Conservation (phyloP, 805 yeast species). For the Brettanomyces nanus region DNA sequence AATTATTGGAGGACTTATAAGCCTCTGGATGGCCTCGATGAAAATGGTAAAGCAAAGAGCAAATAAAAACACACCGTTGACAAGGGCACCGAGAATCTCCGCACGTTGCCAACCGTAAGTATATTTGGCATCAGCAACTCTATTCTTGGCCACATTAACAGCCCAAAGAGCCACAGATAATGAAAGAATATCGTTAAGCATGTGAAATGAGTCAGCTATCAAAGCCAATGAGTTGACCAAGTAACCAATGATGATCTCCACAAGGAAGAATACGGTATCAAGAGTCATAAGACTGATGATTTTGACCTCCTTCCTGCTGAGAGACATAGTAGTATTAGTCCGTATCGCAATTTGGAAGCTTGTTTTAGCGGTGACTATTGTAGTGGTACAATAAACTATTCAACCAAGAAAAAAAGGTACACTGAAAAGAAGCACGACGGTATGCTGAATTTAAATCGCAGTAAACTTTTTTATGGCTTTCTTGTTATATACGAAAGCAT, state of each 20-base stretch:
- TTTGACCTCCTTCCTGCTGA: slow-evolving; percentile 51
- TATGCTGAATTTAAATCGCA: too few relatives aligned
- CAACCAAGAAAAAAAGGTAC: too few relatives aligned
- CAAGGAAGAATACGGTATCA: slow-evolving; percentile 75
- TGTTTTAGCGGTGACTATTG: too few relatives aligned
- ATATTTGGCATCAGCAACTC: slow-evolving; percentile 77
- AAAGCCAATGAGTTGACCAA: slow-evolving; percentile 90
- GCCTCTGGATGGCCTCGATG: slow-evolving; percentile 87
- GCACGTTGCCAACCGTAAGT: slow-evolving; percentile 99
- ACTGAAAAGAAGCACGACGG: too few relatives aligned
- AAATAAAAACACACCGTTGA: slow-evolving; percentile 86
- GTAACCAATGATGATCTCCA: slow-evolving; percentile 82
- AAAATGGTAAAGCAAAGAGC: slow-evolving; percentile 90
- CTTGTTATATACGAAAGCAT: too few relatives aligned
- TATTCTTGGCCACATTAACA: slow-evolving; percentile 75
- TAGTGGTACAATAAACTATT: too few relatives aligned
- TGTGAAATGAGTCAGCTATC: slow-evolving; percentile 95
- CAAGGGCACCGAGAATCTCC: slow-evolving; percentile 89
- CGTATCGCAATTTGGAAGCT: too few relatives aligned
- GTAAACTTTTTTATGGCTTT: too few relatives aligned
- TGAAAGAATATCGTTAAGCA: slow-evolving; percentile 92
- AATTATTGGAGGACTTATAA: slow-evolving; percentile 71
- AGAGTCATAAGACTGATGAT: slow-evolving; percentile 63
- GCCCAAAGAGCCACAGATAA: slow-evolving; percentile 93
- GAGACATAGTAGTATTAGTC: slow-evolving; percentile 13